These are phyloP conservation scores for Hevea brasiliensis DNA, from an alignment of 345 rosid species.

Conservation along the genomic window DNA sequence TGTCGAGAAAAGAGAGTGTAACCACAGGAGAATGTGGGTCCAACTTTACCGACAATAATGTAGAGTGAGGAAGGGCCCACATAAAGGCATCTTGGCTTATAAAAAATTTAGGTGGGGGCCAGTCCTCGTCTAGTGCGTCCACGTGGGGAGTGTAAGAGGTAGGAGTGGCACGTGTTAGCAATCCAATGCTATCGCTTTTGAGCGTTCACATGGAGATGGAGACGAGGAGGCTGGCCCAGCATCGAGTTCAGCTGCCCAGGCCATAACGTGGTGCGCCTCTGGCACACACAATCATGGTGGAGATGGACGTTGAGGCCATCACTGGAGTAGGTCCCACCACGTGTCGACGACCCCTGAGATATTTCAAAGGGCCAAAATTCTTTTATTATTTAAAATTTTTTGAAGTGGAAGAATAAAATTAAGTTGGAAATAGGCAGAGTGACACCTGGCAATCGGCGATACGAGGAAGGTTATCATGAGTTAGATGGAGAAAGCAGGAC, in stretches of 20 bases:
- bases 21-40: conserved; percentile 16
- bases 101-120: conserved; percentile 20
- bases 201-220: background rate
- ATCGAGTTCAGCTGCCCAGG: conserved; percentile 11
- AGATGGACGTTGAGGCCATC: conserved; percentile 19
- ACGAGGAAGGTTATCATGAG: no score
- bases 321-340: conserved; percentile 19
- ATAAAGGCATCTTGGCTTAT: conserved; percentile 17
- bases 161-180: conserved; percentile 30
- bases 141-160: conserved; percentile 13
- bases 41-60: conserved; percentile 1
- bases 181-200: conserved; percentile 18
- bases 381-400: no score
- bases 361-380: no score
- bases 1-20: conserved; percentile 4
- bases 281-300: conserved; percentile 18
- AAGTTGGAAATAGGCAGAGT: no score
- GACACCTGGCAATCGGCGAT: no score
- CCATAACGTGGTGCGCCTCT: conserved; percentile 15
- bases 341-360: conserved; percentile 1
- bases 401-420: no score
- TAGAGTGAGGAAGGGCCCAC: conserved; percentile 19
- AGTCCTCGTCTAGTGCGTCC: conserved; percentile 14
- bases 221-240: background rate
- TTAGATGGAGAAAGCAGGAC: background rate